These are phyloP conservation scores for Solanum hybrid DNA, from an alignment of 305 asterid species.

Conservation along the genomic window DNA sequence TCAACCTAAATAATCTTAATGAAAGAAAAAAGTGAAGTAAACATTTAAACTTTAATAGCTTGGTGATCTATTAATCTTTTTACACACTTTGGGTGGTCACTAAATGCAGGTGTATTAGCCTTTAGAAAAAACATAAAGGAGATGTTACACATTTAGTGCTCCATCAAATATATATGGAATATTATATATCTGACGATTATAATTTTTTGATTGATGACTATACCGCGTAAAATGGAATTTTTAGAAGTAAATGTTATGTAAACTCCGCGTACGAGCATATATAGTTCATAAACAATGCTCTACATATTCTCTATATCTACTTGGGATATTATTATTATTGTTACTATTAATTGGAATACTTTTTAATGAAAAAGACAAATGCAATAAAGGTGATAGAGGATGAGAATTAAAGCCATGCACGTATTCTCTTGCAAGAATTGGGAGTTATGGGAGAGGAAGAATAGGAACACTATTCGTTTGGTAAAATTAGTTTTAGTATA, in stretches of 20 bases:
- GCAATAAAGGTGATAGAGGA: neutral
- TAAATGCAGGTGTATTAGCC: neutral
- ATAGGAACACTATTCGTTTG: slow-evolving; percentile 33
- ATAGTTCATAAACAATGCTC: neutral
- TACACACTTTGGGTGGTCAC: neutral
- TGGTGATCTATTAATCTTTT: neutral
- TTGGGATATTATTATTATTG: neutral
- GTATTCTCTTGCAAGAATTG: neutral
- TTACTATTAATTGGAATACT: neutral
- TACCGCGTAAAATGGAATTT: neutral
- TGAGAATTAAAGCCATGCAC: neutral
- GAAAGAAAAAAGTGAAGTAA: neutral
- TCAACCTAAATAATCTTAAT: neutral
- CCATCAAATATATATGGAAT: neutral
- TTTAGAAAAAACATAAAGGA: neutral
- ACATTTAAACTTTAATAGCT: neutral
- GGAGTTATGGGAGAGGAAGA: slow-evolving; percentile 2
- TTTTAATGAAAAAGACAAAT: neutral
- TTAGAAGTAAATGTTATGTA: neutral
- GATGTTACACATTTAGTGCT: neutral
- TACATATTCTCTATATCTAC: neutral
- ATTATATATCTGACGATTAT: neutral
- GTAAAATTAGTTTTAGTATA: neutral
- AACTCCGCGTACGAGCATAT: neutral
- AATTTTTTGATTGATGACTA: neutral